These are phyloP conservation scores for Pelargonium nanum DNA, from an alignment of 345 rosid genomes.

Conservation along the genomic window DNA sequence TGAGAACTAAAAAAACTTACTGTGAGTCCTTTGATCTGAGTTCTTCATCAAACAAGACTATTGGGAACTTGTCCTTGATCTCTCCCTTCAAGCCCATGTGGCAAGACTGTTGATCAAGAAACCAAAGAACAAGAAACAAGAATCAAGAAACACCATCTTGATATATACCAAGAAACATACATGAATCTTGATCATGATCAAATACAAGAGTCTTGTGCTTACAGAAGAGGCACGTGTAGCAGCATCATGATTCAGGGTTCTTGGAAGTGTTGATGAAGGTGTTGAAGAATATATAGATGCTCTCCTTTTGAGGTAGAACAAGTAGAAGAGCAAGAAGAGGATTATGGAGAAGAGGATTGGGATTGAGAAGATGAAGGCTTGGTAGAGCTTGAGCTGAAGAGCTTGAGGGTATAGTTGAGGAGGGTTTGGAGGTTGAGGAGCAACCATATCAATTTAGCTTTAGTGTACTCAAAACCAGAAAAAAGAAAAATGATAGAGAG, in stretches of 20 bases:
- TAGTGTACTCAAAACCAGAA: no score
- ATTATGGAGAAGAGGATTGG: conserved; percentile 88
- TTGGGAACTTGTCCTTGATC: conserved; percentile 53
- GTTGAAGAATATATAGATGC: conserved; percentile 38
- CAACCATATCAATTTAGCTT: conserved; percentile 34
- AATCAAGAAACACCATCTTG: no score
- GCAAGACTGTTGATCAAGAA: conserved; percentile 37
- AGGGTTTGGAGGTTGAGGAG: conserved; percentile 44
- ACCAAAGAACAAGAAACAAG: not conserved
- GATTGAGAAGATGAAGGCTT: conserved; percentile 92
- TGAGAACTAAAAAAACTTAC: conserved; percentile 48
- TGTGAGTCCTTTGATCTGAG: conserved; percentile 58
- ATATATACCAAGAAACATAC: no score
- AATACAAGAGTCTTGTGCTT: conserved; percentile 11
- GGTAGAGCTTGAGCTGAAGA: conserved; percentile 82
- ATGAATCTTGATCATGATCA: no score
- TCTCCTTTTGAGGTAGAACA: conserved; percentile 92
- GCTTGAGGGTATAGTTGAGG: conserved; percentile 75
- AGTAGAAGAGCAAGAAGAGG: conserved; percentile 73
- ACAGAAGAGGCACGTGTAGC: conserved; percentile 35
- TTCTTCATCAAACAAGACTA: conserved; percentile 66
- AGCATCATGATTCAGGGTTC: conserved; percentile 30
- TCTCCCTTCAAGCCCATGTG: conserved; percentile 50
- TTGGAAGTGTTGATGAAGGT: conserved; percentile 37
- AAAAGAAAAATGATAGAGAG: no score